A percentile compares a stretch with the other conserved stretches of the same genome.
Evolutionary conservation across 352 stramenopile species (phyloP).

Genomic region (Lagenidium sp.): DNA sequence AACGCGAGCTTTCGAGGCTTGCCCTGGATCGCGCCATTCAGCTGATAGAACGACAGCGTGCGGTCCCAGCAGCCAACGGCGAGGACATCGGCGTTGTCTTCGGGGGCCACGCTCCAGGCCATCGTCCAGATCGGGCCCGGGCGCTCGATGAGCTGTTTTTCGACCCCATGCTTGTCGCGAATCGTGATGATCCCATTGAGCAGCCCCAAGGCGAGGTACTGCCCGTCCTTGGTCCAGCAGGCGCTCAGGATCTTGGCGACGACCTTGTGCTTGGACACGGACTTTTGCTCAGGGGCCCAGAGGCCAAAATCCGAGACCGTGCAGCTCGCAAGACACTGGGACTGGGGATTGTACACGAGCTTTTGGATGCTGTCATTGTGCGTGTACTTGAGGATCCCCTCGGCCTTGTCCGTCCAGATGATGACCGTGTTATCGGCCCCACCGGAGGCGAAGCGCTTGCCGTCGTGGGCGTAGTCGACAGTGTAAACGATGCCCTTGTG

Average conservation of each 20-base stretch:
- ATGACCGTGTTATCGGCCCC: constrained; percentile 95
- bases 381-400: constrained; percentile 95
- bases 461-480: constrained; percentile 87
- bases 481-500: constrained; percentile 90
- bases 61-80: constrained; percentile 93
- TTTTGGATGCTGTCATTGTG: constrained; percentile 93
- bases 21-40: constrained; percentile 73
- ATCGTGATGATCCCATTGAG: constrained; percentile 90
- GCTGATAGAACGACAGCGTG: constrained; percentile 89
- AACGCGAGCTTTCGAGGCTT: constrained; percentile 89
- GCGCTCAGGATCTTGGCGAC: constrained; percentile 89
- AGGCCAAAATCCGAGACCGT: constrained; percentile 93
- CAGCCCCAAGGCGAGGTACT: constrained; percentile 87
- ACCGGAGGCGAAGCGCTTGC: constrained; percentile 89
- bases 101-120: constrained; percentile 69
- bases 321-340: constrained; percentile 89
- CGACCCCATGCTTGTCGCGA: constrained; percentile 85
- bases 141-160: constrained; percentile 88
- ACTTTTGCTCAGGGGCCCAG: constrained; percentile 91
- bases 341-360: constrained; percentile 89
- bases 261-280: constrained; percentile 93
- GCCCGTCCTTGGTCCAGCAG: constrained; percentile 89
- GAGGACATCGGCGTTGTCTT: constrained; percentile 81
- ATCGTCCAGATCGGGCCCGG: constrained; percentile 82
- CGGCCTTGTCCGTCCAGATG: constrained; percentile 93